A percentile compares a stretch with the other conserved stretches of the same genome.
phyloP scores from a whole-genome alignment of 1,284 basidiomycete genomes.

The Mycena sp. region DNA sequence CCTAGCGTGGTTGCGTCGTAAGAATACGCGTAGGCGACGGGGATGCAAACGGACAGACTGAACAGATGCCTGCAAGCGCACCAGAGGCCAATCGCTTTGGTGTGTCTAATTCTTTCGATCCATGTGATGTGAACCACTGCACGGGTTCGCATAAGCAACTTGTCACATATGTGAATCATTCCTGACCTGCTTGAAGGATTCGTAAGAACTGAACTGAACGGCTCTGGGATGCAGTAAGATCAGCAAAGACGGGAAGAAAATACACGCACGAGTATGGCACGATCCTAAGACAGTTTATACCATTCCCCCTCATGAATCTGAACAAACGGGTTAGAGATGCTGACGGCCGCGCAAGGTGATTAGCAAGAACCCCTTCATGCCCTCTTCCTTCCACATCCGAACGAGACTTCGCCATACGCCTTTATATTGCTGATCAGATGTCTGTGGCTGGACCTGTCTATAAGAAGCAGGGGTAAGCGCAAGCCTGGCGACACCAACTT shows the following conservation, averaged over 20 bases:
- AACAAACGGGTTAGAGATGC: not conserved
- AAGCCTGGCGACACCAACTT: conserved; percentile 16
- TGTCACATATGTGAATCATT: not conserved
- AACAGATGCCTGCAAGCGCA: conserved; percentile 90
- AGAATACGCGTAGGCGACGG: conserved; percentile 14
- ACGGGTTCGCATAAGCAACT: too few species aligned
- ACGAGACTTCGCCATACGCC: conserved; percentile 85
- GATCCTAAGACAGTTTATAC: conserved; percentile 93
- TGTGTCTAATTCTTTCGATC: conserved; percentile 82
- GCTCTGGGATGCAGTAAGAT: conserved; percentile 48
- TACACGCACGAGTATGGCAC: conserved; percentile 72
- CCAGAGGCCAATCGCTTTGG: conserved; percentile 85
- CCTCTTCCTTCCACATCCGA: conserved; percentile 94
- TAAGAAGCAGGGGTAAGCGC: not conserved
- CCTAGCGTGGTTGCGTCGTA: conserved; percentile 51
- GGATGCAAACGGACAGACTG: conserved; percentile 70
- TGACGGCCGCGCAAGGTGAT: not conserved
- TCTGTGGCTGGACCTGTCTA: conserved; percentile 83
- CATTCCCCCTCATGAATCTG: conserved; percentile 83
- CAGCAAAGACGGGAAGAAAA: conserved; percentile 36
- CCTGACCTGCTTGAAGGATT: conserved; percentile 84
- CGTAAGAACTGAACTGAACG: conserved; percentile 94
- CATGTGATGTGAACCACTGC: conserved; percentile 76
- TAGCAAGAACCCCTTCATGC: conserved; percentile 76
- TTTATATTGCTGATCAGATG: conserved; percentile 69